Conservation (phyloP, 805 yeast species). For the Candida cerambycidarum region DNA sequence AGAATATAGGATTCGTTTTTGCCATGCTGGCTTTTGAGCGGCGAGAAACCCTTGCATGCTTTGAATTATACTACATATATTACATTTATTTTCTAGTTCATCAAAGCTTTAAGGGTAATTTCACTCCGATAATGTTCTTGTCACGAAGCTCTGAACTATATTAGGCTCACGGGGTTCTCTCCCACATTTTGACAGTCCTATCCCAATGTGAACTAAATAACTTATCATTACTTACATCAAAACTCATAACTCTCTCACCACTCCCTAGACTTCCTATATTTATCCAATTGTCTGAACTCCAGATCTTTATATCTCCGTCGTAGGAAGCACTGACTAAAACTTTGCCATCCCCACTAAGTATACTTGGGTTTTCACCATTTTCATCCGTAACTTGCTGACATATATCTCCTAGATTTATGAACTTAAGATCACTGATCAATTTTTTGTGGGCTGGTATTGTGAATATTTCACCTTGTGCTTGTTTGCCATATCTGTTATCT, state of each 20-base stretch:
- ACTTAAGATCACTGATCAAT: conserved; percentile 64
- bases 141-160: no score
- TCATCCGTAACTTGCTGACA: conserved; percentile 27
- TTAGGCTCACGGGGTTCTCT: not conserved
- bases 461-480: conserved; percentile 20
- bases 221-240: conserved; percentile 51
- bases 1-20: no score
- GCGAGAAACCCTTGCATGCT: no score
- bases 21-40: no score
- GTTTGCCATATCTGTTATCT: conserved; percentile 21
- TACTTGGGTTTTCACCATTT: conserved; percentile 27
- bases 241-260: conserved; percentile 68
- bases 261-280: conserved; percentile 53
- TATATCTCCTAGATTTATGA: conserved; percentile 33
- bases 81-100: not conserved
- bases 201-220: conserved; percentile 83
- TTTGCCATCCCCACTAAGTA: conserved; percentile 38
- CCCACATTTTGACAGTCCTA: conserved; percentile 69
- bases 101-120: no score
- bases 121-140: no score
- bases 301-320: conserved; percentile 61
- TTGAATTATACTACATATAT: no score
- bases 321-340: conserved; percentile 63
- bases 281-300: conserved; percentile 74
- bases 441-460: conserved; percentile 75